Evolutionary conservation across 2,329 filamentous ascomycete genomes (phyloP), one percentile per base, ranked within the genome.

Genomic region (Fusarium bulbicola): DNA sequence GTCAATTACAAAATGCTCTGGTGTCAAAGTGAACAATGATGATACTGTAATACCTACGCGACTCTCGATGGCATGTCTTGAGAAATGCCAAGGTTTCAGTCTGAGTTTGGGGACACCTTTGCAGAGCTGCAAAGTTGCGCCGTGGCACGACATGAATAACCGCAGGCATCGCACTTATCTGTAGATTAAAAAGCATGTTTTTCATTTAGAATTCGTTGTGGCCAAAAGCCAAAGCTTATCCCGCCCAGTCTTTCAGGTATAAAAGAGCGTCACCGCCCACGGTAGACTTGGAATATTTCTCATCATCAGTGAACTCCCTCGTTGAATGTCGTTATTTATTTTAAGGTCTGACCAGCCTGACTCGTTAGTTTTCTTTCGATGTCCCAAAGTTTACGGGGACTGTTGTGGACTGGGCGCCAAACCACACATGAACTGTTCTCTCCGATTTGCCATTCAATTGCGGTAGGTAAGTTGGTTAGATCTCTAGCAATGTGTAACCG

Each of bases 381-480:
- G 3, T 9, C 10, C 5, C 7, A 16, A 28, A 12, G 7, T 0
- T 3, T 10, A 12, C 5, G 1, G 49, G n/a, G 32, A 16, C 13
- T 28, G 24, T 28, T 14, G 20, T 0, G 1, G 1, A 14, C 34
- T 28, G 14, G 14, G n/a, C n/a, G n/a, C n/a, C n/a, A n/a, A n/a
- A n/a, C n/a, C n/a, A n/a, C n/a, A n/a, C n/a, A n/a, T n/a, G n/a
- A n/a, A n/a, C n/a, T n/a, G n/a, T n/a, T n/a, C n/a, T n/a, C n/a
- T n/a, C n/a, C n/a, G n/a, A n/a, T n/a, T n/a, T n/a, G n/a, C n/a
- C n/a, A n/a, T n/a, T n/a, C n/a, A n/a, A n/a, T n/a, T n/a, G n/a
- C n/a, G n/a, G n/a, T n/a, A n/a, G n/a, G n/a, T n/a, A n/a, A n/a
- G n/a, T n/a, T n/a, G n/a, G n/a, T n/a, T n/a, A n/a, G n/a, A n/a